Base-by-base conservation (phyloP, 2,329 filamentous ascomycete genomes). In the Tricladium varicosporioides region DNA sequence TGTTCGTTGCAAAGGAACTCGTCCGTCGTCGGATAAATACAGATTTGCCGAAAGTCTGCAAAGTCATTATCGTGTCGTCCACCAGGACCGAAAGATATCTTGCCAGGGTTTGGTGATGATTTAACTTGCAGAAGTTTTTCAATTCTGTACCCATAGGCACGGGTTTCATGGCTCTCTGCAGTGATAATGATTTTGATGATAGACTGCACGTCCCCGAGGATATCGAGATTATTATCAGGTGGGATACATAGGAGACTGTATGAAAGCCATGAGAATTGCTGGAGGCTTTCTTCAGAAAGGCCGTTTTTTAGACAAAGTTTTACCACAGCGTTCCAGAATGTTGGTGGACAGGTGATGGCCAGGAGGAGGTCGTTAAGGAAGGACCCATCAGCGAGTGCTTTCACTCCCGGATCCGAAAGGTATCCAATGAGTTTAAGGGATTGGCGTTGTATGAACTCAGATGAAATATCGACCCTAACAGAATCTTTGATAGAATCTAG, bases 41-140 rank as follows among this genome's bases (percentile, higher is more conserved):
- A 71, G 31, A 89, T 82, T 0, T 82, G 60, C 0, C 81, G 77
- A 63, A 85, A 86, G 59, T 89, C 76, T 1, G 65, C 73, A 64
- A 80, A 81, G 64, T 91, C 88, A 53, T 91, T 91, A 69, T 91
- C 86, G 60, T 91, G 87, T 0, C 87, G 79, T 1, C 86, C 86
- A 0, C 87, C 87, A 0, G 85, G 78, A 1, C 15, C 42, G n/a
- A 36, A 5, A 22, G 16, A 11, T 72, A 60, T 45, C 42, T n/a
- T 8, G 42, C 8, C 15, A 9, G 42, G 42, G 8, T 9, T 45
- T n/a, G 9, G 42, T n/a, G 42, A 8, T 45, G 15, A 8, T 45
- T 45, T 14, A 45, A n/a, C 42, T 14, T 51, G 40, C 31, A 51
- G 43, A 33, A 51, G 43, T 31, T 51, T 9, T 51, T 51, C n/a